Conservation (phyloP, 148 eudicot species). For the Rheum nobile region DNA sequence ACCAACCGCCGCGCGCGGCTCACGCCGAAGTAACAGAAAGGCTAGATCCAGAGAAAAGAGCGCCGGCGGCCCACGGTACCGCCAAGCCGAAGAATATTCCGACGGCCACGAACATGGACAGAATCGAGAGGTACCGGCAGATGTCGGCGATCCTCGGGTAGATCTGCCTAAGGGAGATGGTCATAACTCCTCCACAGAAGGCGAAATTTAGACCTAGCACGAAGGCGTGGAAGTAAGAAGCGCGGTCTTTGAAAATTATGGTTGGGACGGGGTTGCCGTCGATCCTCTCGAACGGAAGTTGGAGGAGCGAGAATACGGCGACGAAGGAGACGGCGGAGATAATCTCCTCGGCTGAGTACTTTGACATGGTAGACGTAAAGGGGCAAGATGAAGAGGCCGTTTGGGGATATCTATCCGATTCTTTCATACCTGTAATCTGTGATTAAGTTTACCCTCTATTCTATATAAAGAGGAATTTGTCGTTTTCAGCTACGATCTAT, state of each 20-base stretch:
- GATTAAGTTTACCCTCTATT: too few relatives aligned
- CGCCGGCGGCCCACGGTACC: too few relatives aligned
- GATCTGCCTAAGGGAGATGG: background rate
- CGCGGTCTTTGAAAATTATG: background rate
- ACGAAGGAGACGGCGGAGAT: background rate
- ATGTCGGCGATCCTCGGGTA: background rate
- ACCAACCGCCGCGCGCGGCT: background rate
- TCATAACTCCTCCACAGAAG: background rate
- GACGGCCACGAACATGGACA: too few relatives aligned
- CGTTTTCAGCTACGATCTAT: too few relatives aligned
- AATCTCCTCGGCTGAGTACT: background rate
- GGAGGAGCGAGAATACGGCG: background rate
- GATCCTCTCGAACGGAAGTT: background rate
- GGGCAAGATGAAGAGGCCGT: too few relatives aligned
- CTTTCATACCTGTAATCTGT: too few relatives aligned
- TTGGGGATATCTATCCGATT: too few relatives aligned
- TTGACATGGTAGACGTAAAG: background rate
- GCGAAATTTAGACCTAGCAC: background rate
- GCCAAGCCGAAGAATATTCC: too few relatives aligned
- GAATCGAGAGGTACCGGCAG: too few relatives aligned
- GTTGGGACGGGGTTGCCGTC: background rate
- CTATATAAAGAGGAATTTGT: too few relatives aligned
- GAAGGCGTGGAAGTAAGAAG: background rate
- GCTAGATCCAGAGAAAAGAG: too few relatives aligned
- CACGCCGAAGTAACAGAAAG: background rate